A percentile compares a stretch with the other conserved stretches of the same genome.
phyloP scores from a whole-genome alignment of 2,329 filamentous ascomycete genomes.

The Xylariales sp. region DNA sequence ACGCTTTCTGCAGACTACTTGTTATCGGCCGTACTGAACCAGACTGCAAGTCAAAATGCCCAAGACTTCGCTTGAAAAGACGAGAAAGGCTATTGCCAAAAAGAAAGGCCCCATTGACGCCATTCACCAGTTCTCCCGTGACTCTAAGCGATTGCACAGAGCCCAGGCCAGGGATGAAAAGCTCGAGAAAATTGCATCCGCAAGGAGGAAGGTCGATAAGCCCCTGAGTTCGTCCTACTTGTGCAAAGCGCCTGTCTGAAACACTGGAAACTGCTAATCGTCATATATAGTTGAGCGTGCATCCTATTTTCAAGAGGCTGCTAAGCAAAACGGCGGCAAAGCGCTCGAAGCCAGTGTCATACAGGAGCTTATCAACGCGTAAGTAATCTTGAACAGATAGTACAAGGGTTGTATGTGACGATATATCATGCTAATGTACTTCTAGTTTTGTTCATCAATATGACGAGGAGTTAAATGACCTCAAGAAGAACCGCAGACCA shows the following conservation, averaged over 20 bases:
- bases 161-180: conserved; percentile 80
- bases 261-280: too few relatives aligned
- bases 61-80: conserved; percentile 72
- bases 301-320: conserved; percentile 66
- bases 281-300: conserved; percentile 56
- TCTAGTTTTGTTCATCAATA: conserved; percentile 61
- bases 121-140: conserved; percentile 83
- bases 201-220: conserved; percentile 69
- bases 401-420: too few relatives aligned
- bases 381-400: conserved; percentile 11
- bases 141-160: conserved; percentile 75
- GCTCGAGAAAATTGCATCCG: conserved; percentile 66
- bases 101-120: conserved; percentile 72
- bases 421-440: conserved; percentile 17
- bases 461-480: conserved; percentile 62
- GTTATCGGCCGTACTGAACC: too few relatives aligned
- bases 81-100: conserved; percentile 84
- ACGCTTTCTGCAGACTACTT: too few relatives aligned
- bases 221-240: conserved; percentile 55
- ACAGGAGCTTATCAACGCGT: conserved; percentile 60
- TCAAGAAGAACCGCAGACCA: conserved; percentile 67
- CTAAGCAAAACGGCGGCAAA: conserved; percentile 45
- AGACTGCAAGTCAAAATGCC: conserved; percentile 54
- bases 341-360: conserved; percentile 52
- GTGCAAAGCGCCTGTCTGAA: background rate